Percentiles rank a stretch among this genome's conserved stretches.
phyloP scores from a whole-genome alignment of 2,329 filamentous ascomycete genomes.

The Apiospora arundinis region DNA sequence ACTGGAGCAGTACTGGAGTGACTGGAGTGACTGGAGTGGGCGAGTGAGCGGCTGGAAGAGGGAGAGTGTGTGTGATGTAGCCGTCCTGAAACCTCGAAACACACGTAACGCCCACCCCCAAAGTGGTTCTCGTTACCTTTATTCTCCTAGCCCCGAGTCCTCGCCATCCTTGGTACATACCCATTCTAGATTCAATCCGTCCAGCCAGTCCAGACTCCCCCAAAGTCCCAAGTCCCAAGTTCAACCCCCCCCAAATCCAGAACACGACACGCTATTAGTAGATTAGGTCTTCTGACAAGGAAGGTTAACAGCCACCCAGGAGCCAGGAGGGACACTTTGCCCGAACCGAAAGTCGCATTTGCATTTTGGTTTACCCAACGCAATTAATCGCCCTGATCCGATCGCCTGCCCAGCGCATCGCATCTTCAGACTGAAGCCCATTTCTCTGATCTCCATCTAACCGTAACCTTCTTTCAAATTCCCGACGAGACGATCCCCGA shows the following conservation, averaged over 20 bases:
- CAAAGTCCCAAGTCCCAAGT: not conserved
- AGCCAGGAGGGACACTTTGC: constrained; percentile 16
- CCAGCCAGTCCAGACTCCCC: constrained; percentile 2
- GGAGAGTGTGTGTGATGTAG: not conserved
- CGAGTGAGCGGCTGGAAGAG: not conserved
- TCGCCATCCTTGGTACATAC: constrained; percentile 1
- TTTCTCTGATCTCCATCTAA: constrained; percentile 15
- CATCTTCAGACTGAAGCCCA: not conserved
- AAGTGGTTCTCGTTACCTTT: constrained; percentile 18
- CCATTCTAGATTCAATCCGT: too few species aligned
- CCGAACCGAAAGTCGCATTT: constrained; percentile 11
- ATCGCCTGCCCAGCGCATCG: constrained; percentile 10
- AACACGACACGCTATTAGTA: constrained; percentile 14
- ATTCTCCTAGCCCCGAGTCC: constrained; percentile 18
- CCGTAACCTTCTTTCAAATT: constrained; percentile 1
- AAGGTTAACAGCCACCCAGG: constrained; percentile 18
- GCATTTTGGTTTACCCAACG: constrained; percentile 6
- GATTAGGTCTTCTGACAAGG: constrained; percentile 17
- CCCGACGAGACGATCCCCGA: constrained; percentile 7
- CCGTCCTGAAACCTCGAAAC: constrained; percentile 19
- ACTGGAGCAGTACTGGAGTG: not conserved
- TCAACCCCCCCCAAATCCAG: not conserved
- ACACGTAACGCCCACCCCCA: constrained; percentile 17
- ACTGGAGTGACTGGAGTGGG: not conserved
- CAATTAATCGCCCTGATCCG: constrained; percentile 13